These are phyloP conservation scores for Crataegus laevigata DNA, from an alignment of 306 rosid genomes.

Conservation along the genomic window DNA sequence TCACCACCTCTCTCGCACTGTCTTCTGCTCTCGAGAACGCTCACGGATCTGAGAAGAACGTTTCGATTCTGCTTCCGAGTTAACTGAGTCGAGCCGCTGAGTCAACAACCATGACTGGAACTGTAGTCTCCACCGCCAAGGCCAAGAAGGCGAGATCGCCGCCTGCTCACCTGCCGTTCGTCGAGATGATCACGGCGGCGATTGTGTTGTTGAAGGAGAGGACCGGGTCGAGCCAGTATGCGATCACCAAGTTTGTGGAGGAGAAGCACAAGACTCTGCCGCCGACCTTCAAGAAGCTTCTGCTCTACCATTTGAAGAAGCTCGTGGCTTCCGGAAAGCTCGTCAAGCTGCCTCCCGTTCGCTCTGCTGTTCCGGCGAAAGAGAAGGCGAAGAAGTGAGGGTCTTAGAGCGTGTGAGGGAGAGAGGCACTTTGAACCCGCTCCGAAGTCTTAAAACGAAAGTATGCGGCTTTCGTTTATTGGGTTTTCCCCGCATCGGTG, in stretches of 20 bases:
- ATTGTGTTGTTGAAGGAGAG: conserved; percentile 36
- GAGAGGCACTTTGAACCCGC: no score
- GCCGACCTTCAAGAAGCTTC: conserved; percentile 49
- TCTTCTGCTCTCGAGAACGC: no score
- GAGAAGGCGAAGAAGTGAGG: conserved; percentile 29
- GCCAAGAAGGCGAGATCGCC: conserved; percentile 15
- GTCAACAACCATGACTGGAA: conserved; percentile 4
- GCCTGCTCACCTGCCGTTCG: conserved; percentile 37
- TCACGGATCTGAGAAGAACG: fast-evolving
- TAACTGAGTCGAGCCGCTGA: not conserved
- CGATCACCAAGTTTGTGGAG: conserved; percentile 34
- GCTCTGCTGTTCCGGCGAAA: conserved; percentile 16
- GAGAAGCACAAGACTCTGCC: conserved; percentile 52
- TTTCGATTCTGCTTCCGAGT: no score
- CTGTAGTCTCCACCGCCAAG: conserved; percentile 2
- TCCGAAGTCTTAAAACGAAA: no score
- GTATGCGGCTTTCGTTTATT: no score
- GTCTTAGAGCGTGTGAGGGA: not conserved
- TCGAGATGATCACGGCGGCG: conserved; percentile 38
- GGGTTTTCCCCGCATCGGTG: no score
- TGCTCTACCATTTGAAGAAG: conserved; percentile 55
- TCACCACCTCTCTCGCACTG: no score
- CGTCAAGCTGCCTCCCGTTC: conserved; percentile 44
- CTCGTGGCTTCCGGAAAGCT: conserved; percentile 57
- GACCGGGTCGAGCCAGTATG: conserved; percentile 44